Evolutionary conservation across 2,329 filamentous ascomycete species (phyloP).

Genomic region (Aspergillus puulaauensis): DNA sequence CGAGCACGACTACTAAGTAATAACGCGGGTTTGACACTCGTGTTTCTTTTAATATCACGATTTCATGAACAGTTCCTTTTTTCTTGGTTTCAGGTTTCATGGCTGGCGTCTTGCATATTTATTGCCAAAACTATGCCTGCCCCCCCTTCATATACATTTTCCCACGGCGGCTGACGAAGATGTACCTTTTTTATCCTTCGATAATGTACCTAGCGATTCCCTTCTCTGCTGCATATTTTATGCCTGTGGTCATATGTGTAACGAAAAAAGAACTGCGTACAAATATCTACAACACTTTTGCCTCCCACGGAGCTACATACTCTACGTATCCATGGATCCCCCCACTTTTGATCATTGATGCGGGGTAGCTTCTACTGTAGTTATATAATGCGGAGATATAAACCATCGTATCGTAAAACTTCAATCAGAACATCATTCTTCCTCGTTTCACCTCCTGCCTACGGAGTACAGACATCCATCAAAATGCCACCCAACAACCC

Average conservation of each 20-base stretch:
- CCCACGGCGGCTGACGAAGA: constrained; percentile 8
- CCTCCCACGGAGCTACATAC: background rate
- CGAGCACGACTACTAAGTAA: constrained; percentile 35
- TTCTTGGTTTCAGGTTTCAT: constrained; percentile 12
- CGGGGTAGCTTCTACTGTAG: background rate
- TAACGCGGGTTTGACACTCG: constrained; percentile 12
- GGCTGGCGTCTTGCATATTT: constrained; percentile 19
- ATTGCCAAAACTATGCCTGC: constrained; percentile 6
- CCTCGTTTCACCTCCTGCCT: background rate
- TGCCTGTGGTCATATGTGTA: constrained; percentile 1
- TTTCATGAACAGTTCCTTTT: constrained; percentile 11
- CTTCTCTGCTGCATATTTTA: constrained; percentile 17
- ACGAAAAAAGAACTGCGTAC: constrained; percentile 4
- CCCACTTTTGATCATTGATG: background rate
- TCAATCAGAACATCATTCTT: background rate
- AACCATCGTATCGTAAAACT: background rate
- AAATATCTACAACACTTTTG: background rate
- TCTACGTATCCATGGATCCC: background rate
- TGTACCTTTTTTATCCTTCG: constrained; percentile 11
- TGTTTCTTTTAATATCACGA: constrained; percentile 18
- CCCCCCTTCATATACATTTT: constrained; percentile 3
- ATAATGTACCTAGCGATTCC: constrained; percentile 21
- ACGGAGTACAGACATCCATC: background rate
- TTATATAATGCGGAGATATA: background rate
- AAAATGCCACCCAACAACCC: constrained; percentile 12